Conservation (phyloP, 257 asterid species). For the Catharanthus roseus region DNA sequence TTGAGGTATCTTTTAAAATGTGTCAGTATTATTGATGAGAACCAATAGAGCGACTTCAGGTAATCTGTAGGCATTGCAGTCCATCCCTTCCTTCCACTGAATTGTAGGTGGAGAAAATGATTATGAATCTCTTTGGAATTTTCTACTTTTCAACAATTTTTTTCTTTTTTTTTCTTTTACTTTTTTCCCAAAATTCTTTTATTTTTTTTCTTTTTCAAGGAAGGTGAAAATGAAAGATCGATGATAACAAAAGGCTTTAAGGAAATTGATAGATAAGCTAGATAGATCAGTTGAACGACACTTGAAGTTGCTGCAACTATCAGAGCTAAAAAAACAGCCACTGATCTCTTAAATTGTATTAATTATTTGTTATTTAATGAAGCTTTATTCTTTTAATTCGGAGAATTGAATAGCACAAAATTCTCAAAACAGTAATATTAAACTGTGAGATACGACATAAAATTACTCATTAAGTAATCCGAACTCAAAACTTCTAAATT, state of each 20-base stretch:
- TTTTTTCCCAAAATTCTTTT: neutral
- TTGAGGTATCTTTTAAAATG: no score
- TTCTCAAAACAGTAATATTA: no score
- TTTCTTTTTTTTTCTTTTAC: neutral
- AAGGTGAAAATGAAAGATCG: neutral
- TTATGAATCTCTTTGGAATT: conserved; percentile 15
- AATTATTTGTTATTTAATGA: conserved; percentile 2
- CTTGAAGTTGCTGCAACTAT: conserved; percentile 48
- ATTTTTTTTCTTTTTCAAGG: neutral
- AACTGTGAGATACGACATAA: no score
- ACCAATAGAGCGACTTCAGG: conserved; percentile 16
- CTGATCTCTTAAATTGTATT: neutral
- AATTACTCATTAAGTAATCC: no score
- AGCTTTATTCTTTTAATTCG: no score
- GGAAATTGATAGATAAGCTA: conserved; percentile 10
- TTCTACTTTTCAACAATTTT: neutral
- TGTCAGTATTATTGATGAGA: conserved; percentile 25
- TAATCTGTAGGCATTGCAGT: conserved; percentile 26
- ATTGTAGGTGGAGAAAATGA: conserved; percentile 31
- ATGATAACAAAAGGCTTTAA: neutral
- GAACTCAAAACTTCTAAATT: no score
- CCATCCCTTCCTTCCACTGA: conserved; percentile 26
- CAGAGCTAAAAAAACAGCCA: conserved; percentile 31
- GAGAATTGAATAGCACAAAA: no score
- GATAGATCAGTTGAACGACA: conserved; percentile 54